These are phyloP conservation scores for Leccinum glutinopallens DNA, from an alignment of 1,284 basidiomycete genomes.

Conservation along the genomic window DNA sequence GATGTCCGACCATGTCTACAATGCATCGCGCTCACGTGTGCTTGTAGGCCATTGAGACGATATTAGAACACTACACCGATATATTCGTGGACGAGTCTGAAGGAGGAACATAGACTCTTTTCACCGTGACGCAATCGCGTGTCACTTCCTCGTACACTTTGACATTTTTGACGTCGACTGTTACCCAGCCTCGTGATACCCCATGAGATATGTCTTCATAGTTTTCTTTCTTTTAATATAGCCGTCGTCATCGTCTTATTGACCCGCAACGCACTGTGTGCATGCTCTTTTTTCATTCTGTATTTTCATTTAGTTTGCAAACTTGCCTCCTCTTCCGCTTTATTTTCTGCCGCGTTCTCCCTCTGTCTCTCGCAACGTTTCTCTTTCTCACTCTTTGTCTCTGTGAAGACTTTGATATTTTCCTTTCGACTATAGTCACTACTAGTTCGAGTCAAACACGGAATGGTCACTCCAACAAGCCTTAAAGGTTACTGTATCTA, in stretches of 20 bases:
- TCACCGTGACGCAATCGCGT: background rate
- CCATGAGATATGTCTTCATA: slow-evolving; percentile 18
- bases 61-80: slow-evolving; percentile 77
- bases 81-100: slow-evolving; percentile 77
- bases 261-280: slow-evolving; percentile 7
- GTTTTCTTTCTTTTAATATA: slow-evolving; percentile 17
- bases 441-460: background rate
- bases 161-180: slow-evolving; percentile 15
- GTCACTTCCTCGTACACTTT: background rate
- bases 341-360: background rate
- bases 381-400: background rate
- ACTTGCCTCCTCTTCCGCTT: background rate
- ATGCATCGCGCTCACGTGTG: slow-evolving; percentile 19
- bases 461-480: background rate
- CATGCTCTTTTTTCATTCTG: slow-evolving; percentile 2
- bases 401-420: background rate
- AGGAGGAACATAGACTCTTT: slow-evolving; percentile 29
- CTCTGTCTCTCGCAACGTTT: background rate
- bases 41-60: slow-evolving; percentile 74
- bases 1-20: background rate
- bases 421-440: background rate
- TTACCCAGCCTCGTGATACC: slow-evolving; percentile 32
- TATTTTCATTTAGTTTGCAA: background rate
- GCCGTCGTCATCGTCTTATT: slow-evolving; percentile 1
- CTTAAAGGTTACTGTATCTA: background rate